Percentiles rank a stretch among this genome's conserved stretches.
phyloP scores from a whole-genome alignment of 2,329 filamentous ascomycete genomes.

The Mycosphaerella arachidis region DNA sequence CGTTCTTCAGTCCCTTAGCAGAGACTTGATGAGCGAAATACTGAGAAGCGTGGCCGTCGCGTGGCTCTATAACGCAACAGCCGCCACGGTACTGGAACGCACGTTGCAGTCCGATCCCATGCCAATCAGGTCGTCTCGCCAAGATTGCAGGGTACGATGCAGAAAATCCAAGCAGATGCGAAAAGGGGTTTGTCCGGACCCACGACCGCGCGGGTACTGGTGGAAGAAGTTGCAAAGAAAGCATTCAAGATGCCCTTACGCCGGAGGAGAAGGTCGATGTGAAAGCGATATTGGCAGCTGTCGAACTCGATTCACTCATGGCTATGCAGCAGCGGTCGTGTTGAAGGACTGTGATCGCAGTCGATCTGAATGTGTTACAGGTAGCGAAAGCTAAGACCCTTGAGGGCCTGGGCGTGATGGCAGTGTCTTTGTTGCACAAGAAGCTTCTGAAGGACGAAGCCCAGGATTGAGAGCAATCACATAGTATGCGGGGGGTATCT shows the following conservation, averaged over 20 bases:
- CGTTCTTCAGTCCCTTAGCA: not conserved
- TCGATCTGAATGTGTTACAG: slow-evolving; percentile 2
- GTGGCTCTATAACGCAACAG: not conserved
- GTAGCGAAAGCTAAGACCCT: not conserved
- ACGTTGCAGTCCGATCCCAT: not conserved
- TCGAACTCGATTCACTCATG: not conserved
- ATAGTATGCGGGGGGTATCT: no score
- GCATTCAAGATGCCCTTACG: not conserved
- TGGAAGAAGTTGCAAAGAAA: slow-evolving; percentile 3
- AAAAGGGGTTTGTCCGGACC: not conserved
- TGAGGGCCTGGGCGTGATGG: not conserved
- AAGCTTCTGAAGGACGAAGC: not conserved
- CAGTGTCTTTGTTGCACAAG: not conserved
- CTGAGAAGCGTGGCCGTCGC: not conserved
- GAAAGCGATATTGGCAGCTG: not conserved
- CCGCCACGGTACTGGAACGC: not conserved
- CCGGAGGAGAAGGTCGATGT: not conserved
- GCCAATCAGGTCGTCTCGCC: not conserved
- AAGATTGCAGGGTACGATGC: not conserved
- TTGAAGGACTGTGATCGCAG: not conserved
- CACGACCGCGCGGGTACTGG: not conserved
- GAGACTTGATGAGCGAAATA: not conserved
- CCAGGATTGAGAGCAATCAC: no score
- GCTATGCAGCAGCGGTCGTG: slow-evolving; percentile 1
- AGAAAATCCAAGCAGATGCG: not conserved